These are phyloP conservation scores for Meripilus lineatus DNA, from an alignment of 1,284 basidiomycete genomes.

Conservation along the genomic window DNA sequence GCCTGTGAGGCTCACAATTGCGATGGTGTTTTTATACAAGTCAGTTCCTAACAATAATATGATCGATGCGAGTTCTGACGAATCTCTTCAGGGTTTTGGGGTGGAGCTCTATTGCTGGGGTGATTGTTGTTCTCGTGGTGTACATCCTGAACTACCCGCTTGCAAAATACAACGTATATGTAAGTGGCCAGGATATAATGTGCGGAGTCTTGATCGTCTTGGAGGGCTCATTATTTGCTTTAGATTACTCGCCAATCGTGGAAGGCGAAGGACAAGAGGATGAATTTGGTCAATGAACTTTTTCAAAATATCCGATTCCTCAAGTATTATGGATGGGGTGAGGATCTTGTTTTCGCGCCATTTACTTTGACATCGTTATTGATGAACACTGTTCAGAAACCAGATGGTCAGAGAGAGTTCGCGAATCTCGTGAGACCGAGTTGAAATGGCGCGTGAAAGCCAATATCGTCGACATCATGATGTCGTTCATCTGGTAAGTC, in stretches of 20 bases:
- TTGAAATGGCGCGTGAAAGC: constrained; percentile 60
- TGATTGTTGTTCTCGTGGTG: constrained; percentile 63
- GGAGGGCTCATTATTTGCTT: not conserved
- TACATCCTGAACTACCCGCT: constrained; percentile 65
- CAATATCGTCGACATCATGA: constrained; percentile 52
- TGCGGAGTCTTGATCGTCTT: not conserved
- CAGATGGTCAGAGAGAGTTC: constrained; percentile 47
- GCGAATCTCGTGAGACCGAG: constrained; percentile 49
- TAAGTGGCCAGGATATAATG: constrained; percentile 30
- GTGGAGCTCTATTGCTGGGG: constrained; percentile 79
- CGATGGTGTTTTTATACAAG: constrained; percentile 72
- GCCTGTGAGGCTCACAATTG: constrained; percentile 72
- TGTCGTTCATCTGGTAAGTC: constrained; percentile 58
- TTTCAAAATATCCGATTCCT: constrained; percentile 69
- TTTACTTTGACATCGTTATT: not conserved
- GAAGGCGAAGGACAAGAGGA: constrained; percentile 71
- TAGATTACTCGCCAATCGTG: constrained; percentile 59
- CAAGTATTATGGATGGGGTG: constrained; percentile 73
- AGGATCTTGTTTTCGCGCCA: constrained; percentile 8
- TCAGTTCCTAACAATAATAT: constrained; percentile 26
- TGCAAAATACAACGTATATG: constrained; percentile 60
- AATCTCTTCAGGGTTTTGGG: constrained; percentile 58
- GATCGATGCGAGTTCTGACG: too few relatives aligned
- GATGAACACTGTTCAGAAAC: constrained; percentile 20
- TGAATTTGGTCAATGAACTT: constrained; percentile 77